phyloP scores from a whole-genome alignment of 2,329 filamentous ascomycete species.

The Pseudogymnoascus sp. region DNA sequence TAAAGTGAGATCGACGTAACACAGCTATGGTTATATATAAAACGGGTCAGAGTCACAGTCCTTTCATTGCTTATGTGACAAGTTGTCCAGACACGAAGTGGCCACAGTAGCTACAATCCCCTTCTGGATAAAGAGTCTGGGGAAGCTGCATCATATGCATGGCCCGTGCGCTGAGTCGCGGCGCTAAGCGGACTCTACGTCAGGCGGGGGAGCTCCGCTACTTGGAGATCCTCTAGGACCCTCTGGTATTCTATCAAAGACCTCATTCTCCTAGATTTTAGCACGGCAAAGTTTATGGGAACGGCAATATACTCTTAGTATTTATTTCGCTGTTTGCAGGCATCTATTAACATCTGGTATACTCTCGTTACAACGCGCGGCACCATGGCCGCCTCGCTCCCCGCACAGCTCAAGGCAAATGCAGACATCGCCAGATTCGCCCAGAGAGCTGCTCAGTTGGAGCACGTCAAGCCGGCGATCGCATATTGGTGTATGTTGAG shows the following conservation, averaged over 20 bases:
- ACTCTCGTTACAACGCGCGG: neutral
- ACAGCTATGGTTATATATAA: slow-evolving; percentile 7
- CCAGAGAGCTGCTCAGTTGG: slow-evolving; percentile 73
- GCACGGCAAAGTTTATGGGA: neutral
- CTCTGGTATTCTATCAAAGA: neutral
- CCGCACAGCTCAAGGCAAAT: slow-evolving; percentile 58
- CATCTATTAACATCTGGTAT: neutral
- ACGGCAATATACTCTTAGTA: neutral
- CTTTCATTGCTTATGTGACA: slow-evolving; percentile 6
- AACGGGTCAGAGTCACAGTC: neutral
- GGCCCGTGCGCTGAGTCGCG: neutral
- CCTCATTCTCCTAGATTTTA: neutral
- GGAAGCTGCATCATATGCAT: neutral
- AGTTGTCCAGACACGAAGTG: neutral
- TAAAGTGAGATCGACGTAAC: neutral
- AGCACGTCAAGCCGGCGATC: slow-evolving; percentile 75
- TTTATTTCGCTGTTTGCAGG: neutral
- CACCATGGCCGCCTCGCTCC: slow-evolving; percentile 64
- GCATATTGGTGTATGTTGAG: slow-evolving; percentile 80
- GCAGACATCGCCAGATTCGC: slow-evolving; percentile 81
- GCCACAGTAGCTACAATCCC: slow-evolving; percentile 4
- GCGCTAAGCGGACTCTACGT: slow-evolving; percentile 3
- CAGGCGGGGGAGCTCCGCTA: slow-evolving; percentile 2
- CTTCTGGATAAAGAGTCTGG: slow-evolving; percentile 7
- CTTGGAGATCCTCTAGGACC: neutral